Evolutionary conservation across 345 rosid genomes (phyloP).

Genomic region (Eucalyptus dawsonii): DNA sequence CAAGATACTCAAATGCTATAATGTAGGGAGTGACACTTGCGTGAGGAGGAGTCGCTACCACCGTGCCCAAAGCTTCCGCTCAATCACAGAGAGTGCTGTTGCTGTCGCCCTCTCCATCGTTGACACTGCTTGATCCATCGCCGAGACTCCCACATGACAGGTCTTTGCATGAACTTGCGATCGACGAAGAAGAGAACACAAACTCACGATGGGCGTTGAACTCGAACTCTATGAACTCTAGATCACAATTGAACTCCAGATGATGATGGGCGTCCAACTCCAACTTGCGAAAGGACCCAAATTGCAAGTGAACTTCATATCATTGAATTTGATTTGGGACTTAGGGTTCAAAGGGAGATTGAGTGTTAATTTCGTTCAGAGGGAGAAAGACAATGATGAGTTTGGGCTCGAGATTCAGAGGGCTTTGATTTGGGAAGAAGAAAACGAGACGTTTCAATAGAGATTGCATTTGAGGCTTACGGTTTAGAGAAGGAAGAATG

Average conservation of each 20-base stretch:
- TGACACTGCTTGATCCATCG: not conserved
- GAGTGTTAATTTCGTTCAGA: not conserved
- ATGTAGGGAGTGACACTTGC: not conserved
- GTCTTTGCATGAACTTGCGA: not conserved
- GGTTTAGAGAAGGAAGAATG: not conserved
- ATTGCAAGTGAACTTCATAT: too few species aligned
- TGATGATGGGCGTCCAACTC: too few species aligned
- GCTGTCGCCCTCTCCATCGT: not conserved
- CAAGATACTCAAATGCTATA: too few species aligned
- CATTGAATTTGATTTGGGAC: not conserved
- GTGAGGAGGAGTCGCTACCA: not conserved
- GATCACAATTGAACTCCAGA: too few species aligned
- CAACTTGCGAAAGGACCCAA: too few species aligned
- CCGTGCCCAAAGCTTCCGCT: too few species aligned
- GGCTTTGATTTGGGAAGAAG: not conserved
- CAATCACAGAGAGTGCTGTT: too few species aligned
- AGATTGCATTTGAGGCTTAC: not conserved
- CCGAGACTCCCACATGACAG: not conserved
- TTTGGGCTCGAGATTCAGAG: not conserved
- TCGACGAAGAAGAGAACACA: not conserved
- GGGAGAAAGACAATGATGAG: not conserved
- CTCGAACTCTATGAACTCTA: too few species aligned
- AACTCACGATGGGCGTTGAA: not conserved
- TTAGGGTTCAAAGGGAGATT: not conserved
- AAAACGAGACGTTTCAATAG: not conserved